Conservation (phyloP, 208 protist species). For the Wallacemonas sp. region DNA sequence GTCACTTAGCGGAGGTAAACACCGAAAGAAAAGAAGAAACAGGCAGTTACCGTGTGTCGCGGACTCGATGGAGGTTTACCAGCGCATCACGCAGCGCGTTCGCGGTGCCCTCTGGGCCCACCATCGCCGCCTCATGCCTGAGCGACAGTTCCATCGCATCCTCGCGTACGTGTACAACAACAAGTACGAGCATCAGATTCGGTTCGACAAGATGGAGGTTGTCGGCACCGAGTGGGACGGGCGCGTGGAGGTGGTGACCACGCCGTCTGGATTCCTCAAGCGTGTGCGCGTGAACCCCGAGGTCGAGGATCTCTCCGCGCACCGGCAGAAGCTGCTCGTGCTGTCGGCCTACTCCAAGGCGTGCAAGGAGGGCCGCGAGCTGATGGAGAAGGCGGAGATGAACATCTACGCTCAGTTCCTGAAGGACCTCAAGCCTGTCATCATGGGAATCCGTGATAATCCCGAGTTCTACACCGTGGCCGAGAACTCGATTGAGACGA, state of each 20-base stretch:
- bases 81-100: constrained; percentile 88
- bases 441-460: constrained; percentile 92
- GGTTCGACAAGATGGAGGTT: constrained; percentile 89
- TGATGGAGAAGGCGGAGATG: constrained; percentile 90
- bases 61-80: constrained; percentile 78
- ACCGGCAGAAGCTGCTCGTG: constrained; percentile 72
- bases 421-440: constrained; percentile 85
- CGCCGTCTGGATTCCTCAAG: constrained; percentile 81
- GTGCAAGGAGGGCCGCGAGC: constrained; percentile 54
- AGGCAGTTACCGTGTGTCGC: background rate
- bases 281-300: constrained; percentile 82
- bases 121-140: constrained; percentile 89
- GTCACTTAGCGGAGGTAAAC: too few species aligned
- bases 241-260: constrained; percentile 88
- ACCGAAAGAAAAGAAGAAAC: too few species aligned
- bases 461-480: constrained; percentile 92
- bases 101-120: constrained; percentile 91
- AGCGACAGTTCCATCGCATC: constrained; percentile 92
- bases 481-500: constrained; percentile 66
- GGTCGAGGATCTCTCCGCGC: constrained; percentile 69
- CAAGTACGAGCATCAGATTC: constrained; percentile 94
- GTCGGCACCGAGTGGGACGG: constrained; percentile 81
- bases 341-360: constrained; percentile 86
- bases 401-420: constrained; percentile 92
- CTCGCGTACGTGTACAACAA: constrained; percentile 94